phyloP scores from a whole-genome alignment of 108 stramenopile genomes.

The Fragilaria radians region DNA sequence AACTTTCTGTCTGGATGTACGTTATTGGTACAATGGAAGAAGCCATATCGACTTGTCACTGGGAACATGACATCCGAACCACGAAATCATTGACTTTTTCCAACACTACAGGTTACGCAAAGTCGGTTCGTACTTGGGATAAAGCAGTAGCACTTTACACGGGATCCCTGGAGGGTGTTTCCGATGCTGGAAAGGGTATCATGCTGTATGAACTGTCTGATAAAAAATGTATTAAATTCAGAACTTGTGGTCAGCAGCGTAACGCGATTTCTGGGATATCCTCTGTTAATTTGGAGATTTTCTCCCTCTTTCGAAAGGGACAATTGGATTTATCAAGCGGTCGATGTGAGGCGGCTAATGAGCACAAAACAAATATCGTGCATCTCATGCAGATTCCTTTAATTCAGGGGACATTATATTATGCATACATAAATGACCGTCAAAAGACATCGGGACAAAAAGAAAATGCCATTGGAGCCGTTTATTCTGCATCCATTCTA shows the following conservation, averaged over 20 bases:
- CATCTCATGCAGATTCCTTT: slow-evolving; percentile 62
- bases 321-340: slow-evolving; percentile 37
- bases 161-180: slow-evolving; percentile 43
- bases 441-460: slow-evolving; percentile 20
- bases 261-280: slow-evolving; percentile 34
- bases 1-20: slow-evolving; percentile 68
- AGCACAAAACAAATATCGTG: slow-evolving; percentile 35
- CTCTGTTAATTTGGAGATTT: slow-evolving; percentile 52
- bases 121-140: slow-evolving; percentile 57
- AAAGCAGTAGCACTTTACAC: slow-evolving; percentile 54
- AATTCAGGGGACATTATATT: slow-evolving; percentile 63
- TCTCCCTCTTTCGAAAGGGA: slow-evolving; percentile 41
- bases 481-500: slow-evolving; percentile 63
- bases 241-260: slow-evolving; percentile 47
- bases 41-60: slow-evolving; percentile 64
- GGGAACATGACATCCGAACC: too few species aligned
- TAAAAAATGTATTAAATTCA: slow-evolving; percentile 63
- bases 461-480: slow-evolving; percentile 61
- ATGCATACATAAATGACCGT: slow-evolving; percentile 41
- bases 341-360: slow-evolving; percentile 39
- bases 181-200: slow-evolving; percentile 38
- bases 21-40: slow-evolving; percentile 52
- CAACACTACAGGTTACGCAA: slow-evolving; percentile 46
- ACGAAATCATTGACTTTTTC: slow-evolving; percentile 39
- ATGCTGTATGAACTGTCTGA: slow-evolving; percentile 63